These are phyloP conservation scores for Gonapodya prolifera DNA, from an alignment of 192 early-diverging fungal species.

Conservation along the genomic window DNA sequence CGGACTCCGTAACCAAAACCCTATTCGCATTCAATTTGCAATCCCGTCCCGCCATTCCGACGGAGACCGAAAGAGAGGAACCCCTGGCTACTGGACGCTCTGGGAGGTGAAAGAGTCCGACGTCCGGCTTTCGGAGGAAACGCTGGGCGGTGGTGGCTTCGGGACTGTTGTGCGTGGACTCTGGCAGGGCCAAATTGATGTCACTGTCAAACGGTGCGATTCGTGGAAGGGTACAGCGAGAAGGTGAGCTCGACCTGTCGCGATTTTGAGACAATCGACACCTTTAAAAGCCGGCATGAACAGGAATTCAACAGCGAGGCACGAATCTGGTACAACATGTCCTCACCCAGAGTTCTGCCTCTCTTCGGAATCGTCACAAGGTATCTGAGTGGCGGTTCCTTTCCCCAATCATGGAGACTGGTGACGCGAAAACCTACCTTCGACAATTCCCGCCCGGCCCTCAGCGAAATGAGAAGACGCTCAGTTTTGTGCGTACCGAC, in stretches of 20 bases:
- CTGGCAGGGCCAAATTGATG: neutral
- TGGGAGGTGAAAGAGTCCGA: neutral
- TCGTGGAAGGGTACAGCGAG: neutral
- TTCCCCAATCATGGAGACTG: neutral
- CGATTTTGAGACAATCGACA: neutral
- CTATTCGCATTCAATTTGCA: too few relatives aligned
- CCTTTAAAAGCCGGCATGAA: neutral
- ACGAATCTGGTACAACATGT: neutral
- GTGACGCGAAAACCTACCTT: neutral
- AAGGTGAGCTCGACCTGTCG: neutral
- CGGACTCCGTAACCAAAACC: too few relatives aligned
- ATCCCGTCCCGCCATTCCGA: neutral
- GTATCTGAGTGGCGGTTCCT: neutral
- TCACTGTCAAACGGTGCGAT: neutral
- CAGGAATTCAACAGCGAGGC: neutral
- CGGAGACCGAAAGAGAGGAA: neutral
- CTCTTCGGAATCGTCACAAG: neutral
- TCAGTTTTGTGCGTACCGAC: neutral
- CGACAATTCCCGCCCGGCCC: neutral
- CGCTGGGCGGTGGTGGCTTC: neutral
- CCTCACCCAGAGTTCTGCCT: neutral
- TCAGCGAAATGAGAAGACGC: neutral
- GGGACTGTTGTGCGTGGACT: neutral
- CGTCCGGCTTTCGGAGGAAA: neutral
- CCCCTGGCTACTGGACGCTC: neutral